Percentiles rank a stretch among this genome's conserved stretches.
phyloP scores from a whole-genome alignment of 805 yeast genomes.

The Lachancea kluyveri region DNA sequence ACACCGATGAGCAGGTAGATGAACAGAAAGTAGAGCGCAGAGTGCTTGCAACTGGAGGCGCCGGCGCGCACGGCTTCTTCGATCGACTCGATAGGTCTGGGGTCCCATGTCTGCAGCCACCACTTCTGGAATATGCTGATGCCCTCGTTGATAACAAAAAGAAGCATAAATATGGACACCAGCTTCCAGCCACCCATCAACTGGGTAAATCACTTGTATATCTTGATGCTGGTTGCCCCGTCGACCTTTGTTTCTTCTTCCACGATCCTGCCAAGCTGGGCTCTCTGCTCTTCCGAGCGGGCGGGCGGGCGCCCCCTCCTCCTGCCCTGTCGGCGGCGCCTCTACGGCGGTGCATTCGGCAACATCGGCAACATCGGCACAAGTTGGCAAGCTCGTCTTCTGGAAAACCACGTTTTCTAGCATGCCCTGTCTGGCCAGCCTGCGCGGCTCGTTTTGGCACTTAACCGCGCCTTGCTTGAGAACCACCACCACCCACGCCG shows the following conservation, averaged over 20 bases:
- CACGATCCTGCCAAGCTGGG: too few relatives aligned
- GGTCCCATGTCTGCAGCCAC: too few relatives aligned
- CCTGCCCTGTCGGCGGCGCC: too few relatives aligned
- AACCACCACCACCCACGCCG: slow-evolving; percentile 64
- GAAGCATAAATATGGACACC: slow-evolving; percentile 36
- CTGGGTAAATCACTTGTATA: slow-evolving; percentile 55
- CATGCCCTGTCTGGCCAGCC: slow-evolving; percentile 51
- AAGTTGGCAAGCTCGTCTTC: slow-evolving; percentile 52
- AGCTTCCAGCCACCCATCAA: slow-evolving; percentile 54
- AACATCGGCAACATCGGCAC: too few relatives aligned
- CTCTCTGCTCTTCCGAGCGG: too few relatives aligned
- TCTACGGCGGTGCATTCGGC: too few relatives aligned
- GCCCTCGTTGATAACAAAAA: slow-evolving; percentile 44
- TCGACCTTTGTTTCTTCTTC: slow-evolving; percentile 73
- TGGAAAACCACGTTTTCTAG: slow-evolving; percentile 20
- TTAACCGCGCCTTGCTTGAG: slow-evolving; percentile 74
- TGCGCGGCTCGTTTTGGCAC: slow-evolving; percentile 65
- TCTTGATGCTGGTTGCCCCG: slow-evolving; percentile 67
- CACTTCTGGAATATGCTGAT: slow-evolving; percentile 41
- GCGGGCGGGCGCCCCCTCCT: too few relatives aligned
- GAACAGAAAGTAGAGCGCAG: slow-evolving; percentile 66
- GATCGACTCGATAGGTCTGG: too few relatives aligned
- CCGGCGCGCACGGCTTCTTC: slow-evolving; percentile 44
- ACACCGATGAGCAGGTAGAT: slow-evolving; percentile 57
- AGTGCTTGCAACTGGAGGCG: slow-evolving; percentile 50